Base-by-base conservation (phyloP, 1,284 basidiomycete species). In the Athelia sp. region DNA sequence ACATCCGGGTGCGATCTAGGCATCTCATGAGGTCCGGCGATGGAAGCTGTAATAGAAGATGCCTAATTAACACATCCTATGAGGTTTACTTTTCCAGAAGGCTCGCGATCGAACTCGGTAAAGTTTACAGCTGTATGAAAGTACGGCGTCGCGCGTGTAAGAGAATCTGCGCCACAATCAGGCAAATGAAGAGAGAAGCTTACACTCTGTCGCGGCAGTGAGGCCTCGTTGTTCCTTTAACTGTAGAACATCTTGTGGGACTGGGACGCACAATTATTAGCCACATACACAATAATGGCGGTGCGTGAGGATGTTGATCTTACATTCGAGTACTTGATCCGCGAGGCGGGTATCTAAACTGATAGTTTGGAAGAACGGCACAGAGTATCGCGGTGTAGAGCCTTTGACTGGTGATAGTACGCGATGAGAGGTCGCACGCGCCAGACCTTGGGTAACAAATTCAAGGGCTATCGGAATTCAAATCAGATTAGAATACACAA, bases 361-460 rank as follows among this genome's bases (percentile, higher is more conserved):
- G 46, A 87, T 84, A 55, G 78, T 83, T 61, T 87, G 84, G 75
- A 88, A 88, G 67, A 85, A 85, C 0, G 84, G 84, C 2, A 88
- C 74, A 0, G 83, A 86, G 62, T 85, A 87, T n/a, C 84, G 75
- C 0, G 84, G 81, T 0, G 58, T 52, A 15, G 66, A 69, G 22
- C 70, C 72, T 1, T 68, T 68, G 4, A 73, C 70, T 0, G 84
- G 84, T 0, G 81, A 84, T 14, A 84, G 65, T 2, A 88, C 85
- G 10, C 81, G 75, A 56, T 88, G 85, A 0, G 81, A 84, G 0
- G 85, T 88, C 3, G 85, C 85, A 13, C 79, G 72, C 3, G 80
- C 81, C 2, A 86, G 68, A 10, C 82, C 82, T 48, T 74, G 72
- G 0, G 84, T 86, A 4, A 75, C 82, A 24, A 79, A 79, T 62